Conservation (phyloP, 148 eudicot species). For the Limonium bicolor region DNA sequence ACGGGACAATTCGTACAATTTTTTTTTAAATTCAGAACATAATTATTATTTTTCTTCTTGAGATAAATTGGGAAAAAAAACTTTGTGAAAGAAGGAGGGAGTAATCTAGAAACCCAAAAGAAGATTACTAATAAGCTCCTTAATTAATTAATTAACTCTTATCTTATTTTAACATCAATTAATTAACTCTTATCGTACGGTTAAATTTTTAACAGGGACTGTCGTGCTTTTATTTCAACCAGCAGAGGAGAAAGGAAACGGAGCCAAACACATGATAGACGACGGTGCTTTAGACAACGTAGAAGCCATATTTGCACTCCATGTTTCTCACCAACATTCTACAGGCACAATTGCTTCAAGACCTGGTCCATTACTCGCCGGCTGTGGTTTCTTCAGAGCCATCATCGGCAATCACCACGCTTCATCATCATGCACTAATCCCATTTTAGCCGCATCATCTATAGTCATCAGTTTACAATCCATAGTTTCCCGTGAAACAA, state of each 20-base stretch:
- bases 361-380: slow-evolving; percentile 61
- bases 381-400: slow-evolving; percentile 53
- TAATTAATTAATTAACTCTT: no score
- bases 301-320: slow-evolving; percentile 61
- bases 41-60: not conserved
- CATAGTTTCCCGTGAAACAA: slow-evolving; percentile 62
- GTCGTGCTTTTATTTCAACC: slow-evolving; percentile 64
- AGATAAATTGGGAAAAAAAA: not conserved
- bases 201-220: slow-evolving; percentile 1
- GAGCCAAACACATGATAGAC: slow-evolving; percentile 56
- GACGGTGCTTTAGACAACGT: slow-evolving; percentile 55
- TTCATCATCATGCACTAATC: slow-evolving; percentile 14
- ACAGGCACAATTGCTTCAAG: slow-evolving; percentile 44
- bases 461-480: slow-evolving; percentile 62
- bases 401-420: slow-evolving; percentile 9
- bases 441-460: slow-evolving; percentile 56
- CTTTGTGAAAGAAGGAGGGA: not conserved
- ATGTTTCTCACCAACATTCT: slow-evolving; percentile 36
- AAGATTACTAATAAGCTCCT: no score
- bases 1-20: no score
- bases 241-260: slow-evolving; percentile 83
- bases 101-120: no score
- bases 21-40: not conserved
- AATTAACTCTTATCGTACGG: not conserved
- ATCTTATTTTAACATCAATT: no score